Evolutionary conservation across 2,329 filamentous ascomycete species (phyloP).

Genomic region (Aspergillus sergii): DNA sequence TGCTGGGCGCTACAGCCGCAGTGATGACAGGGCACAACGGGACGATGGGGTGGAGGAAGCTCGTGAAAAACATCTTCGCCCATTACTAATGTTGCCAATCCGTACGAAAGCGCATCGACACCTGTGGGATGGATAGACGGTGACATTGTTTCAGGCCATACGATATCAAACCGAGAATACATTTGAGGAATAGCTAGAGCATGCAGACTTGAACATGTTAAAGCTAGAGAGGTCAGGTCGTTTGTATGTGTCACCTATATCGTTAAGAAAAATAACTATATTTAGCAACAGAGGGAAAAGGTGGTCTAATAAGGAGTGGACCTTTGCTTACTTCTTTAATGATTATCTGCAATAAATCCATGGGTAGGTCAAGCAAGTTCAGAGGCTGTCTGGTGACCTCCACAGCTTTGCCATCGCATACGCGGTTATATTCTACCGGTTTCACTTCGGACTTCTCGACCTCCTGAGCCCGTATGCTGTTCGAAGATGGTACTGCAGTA

Average conservation of each 20-base stretch:
- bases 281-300: not conserved
- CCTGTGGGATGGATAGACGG: conserved; percentile 68
- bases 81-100: conserved; percentile 77
- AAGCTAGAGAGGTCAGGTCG: conserved; percentile 75
- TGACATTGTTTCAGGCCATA: conserved; percentile 75
- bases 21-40: conserved; percentile 26
- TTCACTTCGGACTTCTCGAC: not conserved
- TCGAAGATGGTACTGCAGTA: not conserved
- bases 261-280: not conserved
- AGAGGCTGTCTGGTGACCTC: conserved; percentile 54
- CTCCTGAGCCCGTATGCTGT: not conserved
- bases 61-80: conserved; percentile 65
- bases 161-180: conserved; percentile 84
- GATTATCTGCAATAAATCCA: conserved; percentile 77
- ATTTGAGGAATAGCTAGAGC: conserved; percentile 74
- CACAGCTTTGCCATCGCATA: not conserved
- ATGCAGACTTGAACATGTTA: conserved; percentile 78
- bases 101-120: conserved; percentile 82
- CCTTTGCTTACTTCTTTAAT: conserved; percentile 68
- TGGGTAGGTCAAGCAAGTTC: conserved; percentile 71
- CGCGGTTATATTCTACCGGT: conserved; percentile 2
- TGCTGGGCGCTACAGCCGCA: conserved; percentile 34
- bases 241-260: conserved; percentile 75
- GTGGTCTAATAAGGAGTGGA: not conserved
- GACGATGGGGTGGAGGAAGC: conserved; percentile 40